Conservation (phyloP, 225 moss, liverwort and hornwort species). For the Ulota crispa region DNA sequence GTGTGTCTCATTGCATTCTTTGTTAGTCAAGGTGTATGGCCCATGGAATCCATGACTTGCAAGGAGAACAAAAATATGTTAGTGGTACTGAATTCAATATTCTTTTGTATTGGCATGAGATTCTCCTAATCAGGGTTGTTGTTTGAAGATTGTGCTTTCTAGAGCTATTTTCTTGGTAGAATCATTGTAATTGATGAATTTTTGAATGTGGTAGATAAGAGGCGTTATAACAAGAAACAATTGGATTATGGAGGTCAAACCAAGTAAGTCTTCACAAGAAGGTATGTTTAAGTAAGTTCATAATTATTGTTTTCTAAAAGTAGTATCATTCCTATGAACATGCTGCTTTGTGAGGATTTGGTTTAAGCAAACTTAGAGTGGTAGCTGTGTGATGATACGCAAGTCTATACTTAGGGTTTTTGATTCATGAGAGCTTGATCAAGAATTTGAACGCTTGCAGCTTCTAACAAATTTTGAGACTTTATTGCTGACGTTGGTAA, state of each 20-base stretch:
- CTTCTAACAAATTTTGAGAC: too few relatives aligned
- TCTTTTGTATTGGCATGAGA: not conserved
- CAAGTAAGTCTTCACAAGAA: constrained; percentile 97
- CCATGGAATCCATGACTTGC: not conserved
- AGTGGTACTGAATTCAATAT: too few relatives aligned
- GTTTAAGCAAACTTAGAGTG: too few relatives aligned
- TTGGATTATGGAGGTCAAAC: constrained; percentile 96
- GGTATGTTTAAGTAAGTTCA: constrained; percentile 50
- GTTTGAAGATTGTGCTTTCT: not conserved
- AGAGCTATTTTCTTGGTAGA: not conserved
- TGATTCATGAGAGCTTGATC: too few relatives aligned
- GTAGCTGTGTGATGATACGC: too few relatives aligned
- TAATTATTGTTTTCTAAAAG: not conserved
- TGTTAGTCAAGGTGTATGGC: not conserved
- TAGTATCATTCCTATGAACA: too few relatives aligned
- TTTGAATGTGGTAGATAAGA: constrained; percentile 53
- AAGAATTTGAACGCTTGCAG: too few relatives aligned
- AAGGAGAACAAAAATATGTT: not conserved
- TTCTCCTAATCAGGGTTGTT: not conserved
- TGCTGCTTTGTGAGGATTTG: too few relatives aligned
- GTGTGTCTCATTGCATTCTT: not conserved
- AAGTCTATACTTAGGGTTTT: too few relatives aligned
- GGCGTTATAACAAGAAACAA: constrained; percentile 92
- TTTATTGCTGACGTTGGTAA: too few relatives aligned
- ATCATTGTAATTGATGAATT: too few relatives aligned